These are phyloP conservation scores for Hymenoscyphus scutula DNA, from an alignment of 2,329 filamentous ascomycete species.

Conservation along the genomic window DNA sequence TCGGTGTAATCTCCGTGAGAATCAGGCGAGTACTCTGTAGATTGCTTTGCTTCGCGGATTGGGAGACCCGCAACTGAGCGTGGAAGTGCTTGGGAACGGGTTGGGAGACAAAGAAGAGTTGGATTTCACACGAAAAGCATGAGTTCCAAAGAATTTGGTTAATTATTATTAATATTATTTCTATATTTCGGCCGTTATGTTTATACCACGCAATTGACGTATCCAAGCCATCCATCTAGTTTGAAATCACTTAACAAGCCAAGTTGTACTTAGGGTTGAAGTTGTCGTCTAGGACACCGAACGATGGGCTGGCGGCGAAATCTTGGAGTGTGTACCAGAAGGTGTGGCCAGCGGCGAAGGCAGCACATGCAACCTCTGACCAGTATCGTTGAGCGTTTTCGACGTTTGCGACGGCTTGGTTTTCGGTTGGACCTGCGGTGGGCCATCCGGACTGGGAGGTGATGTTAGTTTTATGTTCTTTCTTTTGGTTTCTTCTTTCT, in stretches of 20 bases:
- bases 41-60: too few relatives aligned
- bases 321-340: conserved; percentile 64
- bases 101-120: too few relatives aligned
- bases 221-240: too few relatives aligned
- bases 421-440: conserved; percentile 50
- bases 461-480: background rate
- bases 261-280: conserved; percentile 29
- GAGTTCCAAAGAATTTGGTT: background rate
- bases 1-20: too few relatives aligned
- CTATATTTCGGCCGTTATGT: background rate
- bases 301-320: conserved; percentile 42
- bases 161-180: conserved; percentile 5
- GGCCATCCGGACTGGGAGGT: conserved; percentile 52
- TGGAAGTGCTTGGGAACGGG: too few relatives aligned
- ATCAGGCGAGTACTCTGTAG: too few relatives aligned
- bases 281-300: conserved; percentile 40
- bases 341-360: conserved; percentile 52
- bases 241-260: conserved; percentile 22
- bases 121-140: background rate
- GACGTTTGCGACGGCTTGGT: conserved; percentile 52
- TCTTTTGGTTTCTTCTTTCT: too few relatives aligned
- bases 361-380: conserved; percentile 57
- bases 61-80: too few relatives aligned
- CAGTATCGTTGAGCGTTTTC: conserved; percentile 64
- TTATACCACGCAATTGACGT: background rate